Evolutionary conservation across 164 flowering plant genomes (phyloP).

Genomic region (Tetracentron sinense): DNA sequence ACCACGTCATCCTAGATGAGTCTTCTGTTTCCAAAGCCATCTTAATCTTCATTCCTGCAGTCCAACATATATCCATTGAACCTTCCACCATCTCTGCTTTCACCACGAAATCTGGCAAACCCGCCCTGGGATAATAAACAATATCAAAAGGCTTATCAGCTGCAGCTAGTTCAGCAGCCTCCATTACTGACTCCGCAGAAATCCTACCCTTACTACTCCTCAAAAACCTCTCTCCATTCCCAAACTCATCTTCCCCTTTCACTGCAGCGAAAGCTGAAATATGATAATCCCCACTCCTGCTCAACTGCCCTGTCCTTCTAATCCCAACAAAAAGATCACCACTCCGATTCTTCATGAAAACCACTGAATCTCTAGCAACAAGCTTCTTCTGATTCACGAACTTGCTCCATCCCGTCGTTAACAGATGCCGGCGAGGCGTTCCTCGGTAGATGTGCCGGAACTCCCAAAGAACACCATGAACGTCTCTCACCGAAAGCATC

Average conservation of each 20-base stretch:
- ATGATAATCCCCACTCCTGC: constrained; percentile 10
- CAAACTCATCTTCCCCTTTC: constrained; percentile 14
- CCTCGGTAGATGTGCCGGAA: constrained; percentile 68
- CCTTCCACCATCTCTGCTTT: constrained; percentile 54
- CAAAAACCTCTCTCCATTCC: constrained; percentile 13
- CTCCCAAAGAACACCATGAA: constrained; percentile 51
- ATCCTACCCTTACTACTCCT: constrained; percentile 28
- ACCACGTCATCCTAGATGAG: constrained; percentile 48
- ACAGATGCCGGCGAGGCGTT: constrained; percentile 73
- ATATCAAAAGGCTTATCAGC: constrained; percentile 44
- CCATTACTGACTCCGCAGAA: constrained; percentile 26
- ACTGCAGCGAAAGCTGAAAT: constrained; percentile 1
- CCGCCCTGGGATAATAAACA: constrained; percentile 56
- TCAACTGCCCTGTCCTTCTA: constrained; percentile 32
- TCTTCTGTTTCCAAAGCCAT: constrained; percentile 67
- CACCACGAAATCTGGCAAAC: constrained; percentile 61
- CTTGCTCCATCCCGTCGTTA: constrained; percentile 92
- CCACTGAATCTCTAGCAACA: constrained; percentile 70
- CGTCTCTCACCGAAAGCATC: constrained; percentile 42
- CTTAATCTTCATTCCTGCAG: constrained; percentile 51
- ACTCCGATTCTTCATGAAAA: constrained; percentile 44
- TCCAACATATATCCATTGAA: constrained; percentile 42
- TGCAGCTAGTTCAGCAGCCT: constrained; percentile 34
- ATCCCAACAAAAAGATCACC: constrained; percentile 51
- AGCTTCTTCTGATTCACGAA: constrained; percentile 75